Percentiles rank a stretch among this genome's conserved stretches.
These are phyloP conservation scores for Oenanthe javanica DNA, from an alignment of 140 eudicot genomes.

Conservation along the genomic window DNA sequence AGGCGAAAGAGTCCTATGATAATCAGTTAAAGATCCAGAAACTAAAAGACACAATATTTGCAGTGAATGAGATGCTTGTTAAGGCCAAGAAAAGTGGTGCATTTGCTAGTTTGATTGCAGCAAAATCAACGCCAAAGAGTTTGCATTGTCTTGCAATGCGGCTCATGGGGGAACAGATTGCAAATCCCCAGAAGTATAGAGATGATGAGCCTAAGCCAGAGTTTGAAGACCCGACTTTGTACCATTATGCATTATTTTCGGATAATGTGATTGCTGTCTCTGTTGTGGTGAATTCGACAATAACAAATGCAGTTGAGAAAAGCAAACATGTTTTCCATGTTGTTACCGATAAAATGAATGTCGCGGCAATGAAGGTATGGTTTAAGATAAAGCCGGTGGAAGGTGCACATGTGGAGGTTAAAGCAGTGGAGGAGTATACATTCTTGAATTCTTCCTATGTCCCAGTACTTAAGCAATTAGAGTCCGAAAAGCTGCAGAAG, in stretches of 20 bases:
- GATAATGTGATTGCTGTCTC: constrained; percentile 41
- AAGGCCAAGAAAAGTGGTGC: constrained; percentile 40
- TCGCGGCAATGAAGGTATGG: constrained; percentile 14
- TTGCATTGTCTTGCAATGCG: constrained; percentile 43
- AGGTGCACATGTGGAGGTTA: constrained; percentile 39
- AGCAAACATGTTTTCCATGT: constrained; percentile 13
- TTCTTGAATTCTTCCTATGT: constrained; percentile 33
- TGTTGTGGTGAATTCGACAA: constrained; percentile 34
- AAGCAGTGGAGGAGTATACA: constrained; percentile 26
- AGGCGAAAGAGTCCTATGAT: constrained; percentile 34
- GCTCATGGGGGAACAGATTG: constrained; percentile 35
- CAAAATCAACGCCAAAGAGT: constrained; percentile 39
- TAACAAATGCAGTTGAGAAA: constrained; percentile 29
- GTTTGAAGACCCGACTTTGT: constrained; percentile 15
- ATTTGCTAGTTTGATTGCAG: constrained; percentile 32
- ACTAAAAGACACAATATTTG: constrained; percentile 36
- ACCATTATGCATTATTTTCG: constrained; percentile 36
- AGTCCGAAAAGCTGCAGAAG: constrained; percentile 17
- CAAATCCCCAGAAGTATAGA: constrained; percentile 24
- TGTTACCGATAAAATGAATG: constrained; percentile 12
- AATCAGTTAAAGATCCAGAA: constrained; percentile 43
- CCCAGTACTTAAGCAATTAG: constrained; percentile 31
- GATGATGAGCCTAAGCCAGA: constrained; percentile 32
- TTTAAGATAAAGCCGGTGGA: constrained; percentile 22
- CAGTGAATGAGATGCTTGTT: constrained; percentile 29